These are phyloP conservation scores for Elsinoe perseae DNA, from an alignment of 2,329 filamentous ascomycete species.

Conservation along the genomic window DNA sequence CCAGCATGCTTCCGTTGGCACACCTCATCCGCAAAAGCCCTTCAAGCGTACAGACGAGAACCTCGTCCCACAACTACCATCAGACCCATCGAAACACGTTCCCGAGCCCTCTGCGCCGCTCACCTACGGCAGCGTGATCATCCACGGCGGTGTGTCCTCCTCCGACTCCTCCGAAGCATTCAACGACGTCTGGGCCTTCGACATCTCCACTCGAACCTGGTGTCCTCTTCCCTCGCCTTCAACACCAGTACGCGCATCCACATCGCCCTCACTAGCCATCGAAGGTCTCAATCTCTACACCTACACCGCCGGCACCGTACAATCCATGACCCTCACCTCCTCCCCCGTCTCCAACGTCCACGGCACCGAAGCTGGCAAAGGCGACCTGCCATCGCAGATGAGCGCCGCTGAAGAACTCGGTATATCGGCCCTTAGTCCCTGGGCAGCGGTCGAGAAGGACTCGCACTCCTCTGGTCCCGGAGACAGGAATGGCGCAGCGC, in stretches of 20 bases:
- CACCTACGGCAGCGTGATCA: constrained; percentile 44
- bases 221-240: constrained; percentile 38
- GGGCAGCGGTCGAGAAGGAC: constrained; percentile 34
- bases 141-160: constrained; percentile 40
- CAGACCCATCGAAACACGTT: constrained; percentile 35
- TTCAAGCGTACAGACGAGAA: constrained; percentile 24
- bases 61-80: constrained; percentile 32
- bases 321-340: constrained; percentile 20
- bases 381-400: neutral
- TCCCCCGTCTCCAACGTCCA: constrained; percentile 16
- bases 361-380: neutral
- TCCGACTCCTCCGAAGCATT: constrained; percentile 17
- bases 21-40: constrained; percentile 34
- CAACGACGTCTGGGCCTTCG: constrained; percentile 46
- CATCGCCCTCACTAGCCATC: constrained; percentile 37
- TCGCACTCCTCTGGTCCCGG: constrained; percentile 36
- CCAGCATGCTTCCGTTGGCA: constrained; percentile 33
- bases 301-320: constrained; percentile 19
- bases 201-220: constrained; percentile 44
- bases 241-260: constrained; percentile 31
- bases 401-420: constrained; percentile 17
- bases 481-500: constrained; percentile 32
- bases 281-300: constrained; percentile 36
- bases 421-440: constrained; percentile 28
- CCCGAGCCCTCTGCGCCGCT: constrained; percentile 35